These are phyloP conservation scores for Gaertneriomyces sp. DNA, from an alignment of 192 early-diverging fungal genomes.

Conservation along the genomic window DNA sequence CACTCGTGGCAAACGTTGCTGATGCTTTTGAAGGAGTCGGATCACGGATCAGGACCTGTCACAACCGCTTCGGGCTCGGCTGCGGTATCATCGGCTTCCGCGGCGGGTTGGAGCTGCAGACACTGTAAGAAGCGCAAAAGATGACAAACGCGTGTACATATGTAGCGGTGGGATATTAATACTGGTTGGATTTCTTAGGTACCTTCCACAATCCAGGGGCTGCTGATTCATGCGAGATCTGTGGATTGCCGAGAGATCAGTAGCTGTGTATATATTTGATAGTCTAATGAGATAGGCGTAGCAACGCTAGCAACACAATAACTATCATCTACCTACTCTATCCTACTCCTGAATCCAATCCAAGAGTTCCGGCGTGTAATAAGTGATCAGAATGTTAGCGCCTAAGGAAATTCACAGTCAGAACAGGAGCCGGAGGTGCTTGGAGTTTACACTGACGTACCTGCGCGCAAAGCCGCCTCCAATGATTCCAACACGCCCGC, in stretches of 20 bases:
- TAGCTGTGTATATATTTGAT: too few species aligned
- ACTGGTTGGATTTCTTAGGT: slow-evolving; percentile 21
- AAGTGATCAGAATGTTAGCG: slow-evolving; percentile 90
- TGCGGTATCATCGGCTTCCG: slow-evolving; percentile 17
- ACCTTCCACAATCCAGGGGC: slow-evolving; percentile 68
- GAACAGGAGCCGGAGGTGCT: neutral
- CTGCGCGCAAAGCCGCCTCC: slow-evolving; percentile 78
- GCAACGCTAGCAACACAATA: too few species aligned
- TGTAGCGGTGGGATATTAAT: slow-evolving; percentile 22
- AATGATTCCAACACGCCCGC: slow-evolving; percentile 83
- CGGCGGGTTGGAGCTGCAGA: slow-evolving; percentile 36
- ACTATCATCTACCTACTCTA: too few species aligned
- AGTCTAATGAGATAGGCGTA: too few species aligned
- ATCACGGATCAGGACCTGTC: neutral
- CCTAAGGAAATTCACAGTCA: slow-evolving; percentile 26
- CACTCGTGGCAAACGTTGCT: slow-evolving; percentile 70
- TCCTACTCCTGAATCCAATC: slow-evolving; percentile 70
- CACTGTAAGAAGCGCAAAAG: slow-evolving; percentile 15
- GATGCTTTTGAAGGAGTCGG: slow-evolving; percentile 50
- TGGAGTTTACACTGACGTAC: slow-evolving; percentile 4
- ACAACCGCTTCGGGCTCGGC: neutral
- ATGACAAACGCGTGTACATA: slow-evolving; percentile 63
- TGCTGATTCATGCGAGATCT: slow-evolving; percentile 74
- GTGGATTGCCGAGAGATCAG: slow-evolving; percentile 59
- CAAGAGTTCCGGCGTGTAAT: slow-evolving; percentile 90